Base-by-base conservation (phyloP, 2,329 filamentous ascomycete genomes). In the Sclerotinia nivalis region DNA sequence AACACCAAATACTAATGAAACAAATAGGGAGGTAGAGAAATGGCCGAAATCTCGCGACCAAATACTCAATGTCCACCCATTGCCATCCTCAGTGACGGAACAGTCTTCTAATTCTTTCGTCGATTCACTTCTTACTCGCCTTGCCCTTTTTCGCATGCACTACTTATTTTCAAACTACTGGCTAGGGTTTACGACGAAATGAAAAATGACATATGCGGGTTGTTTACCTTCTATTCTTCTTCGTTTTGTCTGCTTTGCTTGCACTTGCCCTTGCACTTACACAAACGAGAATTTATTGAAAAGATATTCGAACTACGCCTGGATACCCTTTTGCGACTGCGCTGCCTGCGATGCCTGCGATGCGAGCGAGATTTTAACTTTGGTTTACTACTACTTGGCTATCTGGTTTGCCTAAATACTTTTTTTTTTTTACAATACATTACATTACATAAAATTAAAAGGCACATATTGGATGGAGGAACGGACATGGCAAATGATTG, bases 81-180 rank as follows among this genome's bases (percentile, higher is more conserved):
- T 78, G 89, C 97, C 82, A 97, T 98, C 76, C 87, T 97, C 75
- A 97, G 93, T 74, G 96, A 99, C 80, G 96, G 96, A 72, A 98
- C 96, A 34, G 93, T 99, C 74, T 98, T 99, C 80, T 97, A 88
- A 75, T 52, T 50, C 20, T 64, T 64, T 64, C 43, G 34, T 22
- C 34, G n/a, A 43, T 43, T 65, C 34, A 25, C 25, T 60, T 45
- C 62, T 31, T 67, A 34, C 52, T 67, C 54, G 54, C 65, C 34
- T 49, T 59, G 34, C 37, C 52, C 37, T 34, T 60, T 50, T 67
- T 67, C 55, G 52, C 65, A 54, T 60, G n/a, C 55, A 49, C 52
- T 47, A 45, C 28, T 49, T 49, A 13, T 25, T 60, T 60, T 47
- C 28, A 49, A 40, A 60, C 22, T 45, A 59, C 65, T 67, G 65